Base-by-base conservation (phyloP, 148 eudicot genomes). In the Suaeda aralocaspica region DNA sequence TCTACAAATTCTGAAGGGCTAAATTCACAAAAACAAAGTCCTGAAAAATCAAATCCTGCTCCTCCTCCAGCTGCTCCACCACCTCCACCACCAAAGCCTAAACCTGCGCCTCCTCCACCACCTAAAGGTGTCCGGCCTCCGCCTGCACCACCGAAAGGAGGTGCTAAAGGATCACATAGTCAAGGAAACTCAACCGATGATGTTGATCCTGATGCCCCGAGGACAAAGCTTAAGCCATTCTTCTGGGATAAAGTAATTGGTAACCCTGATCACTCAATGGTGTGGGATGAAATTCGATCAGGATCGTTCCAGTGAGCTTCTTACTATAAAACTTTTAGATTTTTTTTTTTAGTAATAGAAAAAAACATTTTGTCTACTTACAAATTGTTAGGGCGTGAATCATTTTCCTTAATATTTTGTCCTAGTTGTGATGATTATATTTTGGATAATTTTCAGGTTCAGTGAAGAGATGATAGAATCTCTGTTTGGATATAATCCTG, bases 211-310 rank as follows among this genome's bases (percentile, higher is more conserved):
- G 87, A 79, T 29, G 74, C 66, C 64, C 60, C 74, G 22, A 81
- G 76, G 73, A 73, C 86, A 28, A 87, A 79, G 81, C 68, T 87
- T 22, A 87, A 87, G 55, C 91, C 91, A 8, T 87, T 87, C 76
- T 87, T 87, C 67, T 87, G 91, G 91, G 91, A 87, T 72, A 87
- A 87, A 73, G 88, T 87, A 7, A 68, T 84, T 46, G 85, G 85
- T 15, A 87, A 64, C 50, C 82, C 91, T 64, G 79, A 83, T 42
- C 88, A 87, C 12, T 84, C 88, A 2, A 87, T 87, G 91, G 91
- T 87, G 70, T 87, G 91, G 91, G 85, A 84, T 84, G 86, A 87
- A 78, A 81, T 87, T 31, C 83, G 78, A 63, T 71, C 70, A 9
- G 85, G 85, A 33, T 82, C 85, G 16, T 82, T 82, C 68, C 85